Conservation (phyloP, 1,139 yeast genomes). For the Hemisphaericaspora xylofermentans region DNA sequence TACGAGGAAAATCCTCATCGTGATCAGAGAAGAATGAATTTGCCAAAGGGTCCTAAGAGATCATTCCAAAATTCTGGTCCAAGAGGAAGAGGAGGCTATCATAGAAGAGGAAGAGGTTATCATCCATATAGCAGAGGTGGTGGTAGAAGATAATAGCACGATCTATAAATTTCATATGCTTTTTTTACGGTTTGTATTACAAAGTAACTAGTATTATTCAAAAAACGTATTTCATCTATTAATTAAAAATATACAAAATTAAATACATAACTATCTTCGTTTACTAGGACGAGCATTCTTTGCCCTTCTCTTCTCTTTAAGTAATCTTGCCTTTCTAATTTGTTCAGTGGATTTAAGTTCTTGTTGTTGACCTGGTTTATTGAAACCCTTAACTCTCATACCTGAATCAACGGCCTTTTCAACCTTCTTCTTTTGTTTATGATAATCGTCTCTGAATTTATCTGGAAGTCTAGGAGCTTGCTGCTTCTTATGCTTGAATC, state of each 20-base stretch:
- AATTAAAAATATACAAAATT: constrained; percentile 5
- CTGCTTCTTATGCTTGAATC: constrained; percentile 69
- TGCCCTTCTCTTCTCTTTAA: constrained; percentile 69
- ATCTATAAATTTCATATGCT: not conserved
- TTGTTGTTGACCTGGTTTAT: constrained; percentile 47
- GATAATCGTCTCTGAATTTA: constrained; percentile 82
- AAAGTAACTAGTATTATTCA: too few relatives aligned
- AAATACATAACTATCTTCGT: constrained; percentile 20
- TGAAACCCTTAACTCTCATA: constrained; percentile 67
- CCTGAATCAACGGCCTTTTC: constrained; percentile 81
- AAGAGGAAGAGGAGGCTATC: constrained; percentile 23
- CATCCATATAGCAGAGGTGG: constrained; percentile 33
- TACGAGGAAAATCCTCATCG: constrained; percentile 20
- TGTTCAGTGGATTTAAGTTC: constrained; percentile 72
- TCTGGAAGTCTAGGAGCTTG: constrained; percentile 90
- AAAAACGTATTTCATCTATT: constrained; percentile 1
- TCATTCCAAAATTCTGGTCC: constrained; percentile 39
- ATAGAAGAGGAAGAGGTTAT: constrained; percentile 23
- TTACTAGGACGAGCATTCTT: constrained; percentile 81
- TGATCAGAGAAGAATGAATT: constrained; percentile 32
- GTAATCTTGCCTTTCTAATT: constrained; percentile 73
- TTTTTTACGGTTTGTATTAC: not conserved
- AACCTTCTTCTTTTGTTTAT: constrained; percentile 80
- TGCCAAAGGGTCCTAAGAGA: constrained; percentile 47
- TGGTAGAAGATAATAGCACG: constrained; percentile 16